Percentiles rank a stretch among this genome's conserved stretches.
These are phyloP conservation scores for Millerago galiae DNA, from an alignment of 805 yeast genomes.

Conservation along the genomic window DNA sequence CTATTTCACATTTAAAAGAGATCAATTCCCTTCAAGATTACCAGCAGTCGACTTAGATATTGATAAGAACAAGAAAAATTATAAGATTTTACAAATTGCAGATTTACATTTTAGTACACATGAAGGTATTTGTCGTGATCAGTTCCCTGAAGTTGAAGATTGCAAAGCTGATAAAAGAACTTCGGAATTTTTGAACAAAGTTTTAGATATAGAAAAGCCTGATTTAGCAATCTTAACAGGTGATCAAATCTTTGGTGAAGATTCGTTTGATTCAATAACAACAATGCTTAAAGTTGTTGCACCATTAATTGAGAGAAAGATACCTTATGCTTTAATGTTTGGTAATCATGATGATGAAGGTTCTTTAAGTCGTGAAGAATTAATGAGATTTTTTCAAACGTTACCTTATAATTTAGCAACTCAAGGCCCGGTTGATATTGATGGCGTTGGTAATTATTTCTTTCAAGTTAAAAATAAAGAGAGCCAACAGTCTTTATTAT, in stretches of 20 bases:
- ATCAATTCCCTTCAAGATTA: background rate
- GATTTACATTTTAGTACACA: slow-evolving; percentile 90
- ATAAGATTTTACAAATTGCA: slow-evolving; percentile 82
- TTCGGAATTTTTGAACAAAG: slow-evolving; percentile 47
- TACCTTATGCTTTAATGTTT: slow-evolving; percentile 80
- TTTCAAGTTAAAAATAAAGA: slow-evolving; percentile 41
- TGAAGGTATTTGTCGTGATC: slow-evolving; percentile 72
- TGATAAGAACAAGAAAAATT: slow-evolving; percentile 37
- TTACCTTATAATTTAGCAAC: slow-evolving; percentile 66
- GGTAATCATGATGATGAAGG: slow-evolving; percentile 97
- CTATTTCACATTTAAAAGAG: slow-evolving; percentile 21
- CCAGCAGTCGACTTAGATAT: slow-evolving; percentile 7
- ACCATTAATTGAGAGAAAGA: slow-evolving; percentile 58
- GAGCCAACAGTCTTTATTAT: slow-evolving; percentile 37
- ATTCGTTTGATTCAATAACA: slow-evolving; percentile 74
- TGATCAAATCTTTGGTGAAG: slow-evolving; percentile 83
- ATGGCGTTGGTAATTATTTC: slow-evolving; percentile 81
- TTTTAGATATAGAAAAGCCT: slow-evolving; percentile 72
- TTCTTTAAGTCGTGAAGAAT: slow-evolving; percentile 46
- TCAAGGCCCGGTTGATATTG: slow-evolving; percentile 58
- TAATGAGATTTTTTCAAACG: slow-evolving; percentile 48
- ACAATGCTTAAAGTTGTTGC: slow-evolving; percentile 69
- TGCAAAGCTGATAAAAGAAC: slow-evolving; percentile 72
- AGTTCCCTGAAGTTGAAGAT: slow-evolving; percentile 45
- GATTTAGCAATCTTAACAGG: slow-evolving; percentile 86